phyloP scores from a whole-genome alignment of 2,329 filamentous ascomycete genomes.

The Periconia sp. region DNA sequence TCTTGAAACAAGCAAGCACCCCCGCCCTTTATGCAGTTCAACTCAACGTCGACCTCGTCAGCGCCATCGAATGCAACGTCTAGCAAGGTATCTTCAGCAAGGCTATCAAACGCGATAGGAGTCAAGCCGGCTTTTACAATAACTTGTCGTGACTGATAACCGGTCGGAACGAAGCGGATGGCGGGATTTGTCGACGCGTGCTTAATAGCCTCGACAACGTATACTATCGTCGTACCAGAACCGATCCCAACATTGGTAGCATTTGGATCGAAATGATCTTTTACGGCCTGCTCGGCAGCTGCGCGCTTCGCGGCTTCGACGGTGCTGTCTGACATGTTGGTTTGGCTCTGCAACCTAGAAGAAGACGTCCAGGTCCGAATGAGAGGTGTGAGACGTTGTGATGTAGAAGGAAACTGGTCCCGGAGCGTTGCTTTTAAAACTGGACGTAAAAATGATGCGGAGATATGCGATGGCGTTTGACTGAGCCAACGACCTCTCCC shows the following conservation, averaged over 20 bases:
- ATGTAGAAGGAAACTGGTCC: background rate
- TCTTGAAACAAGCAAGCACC: constrained; percentile 98
- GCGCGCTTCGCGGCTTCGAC: constrained; percentile 74
- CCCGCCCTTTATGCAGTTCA: constrained; percentile 97
- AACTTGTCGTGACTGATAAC: constrained; percentile 84
- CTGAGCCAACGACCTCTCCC: background rate
- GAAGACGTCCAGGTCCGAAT: constrained; percentile 12
- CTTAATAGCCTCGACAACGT: constrained; percentile 79
- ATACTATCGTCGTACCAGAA: constrained; percentile 78
- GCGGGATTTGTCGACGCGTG: constrained; percentile 37
- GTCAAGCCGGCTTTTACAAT: constrained; percentile 78
- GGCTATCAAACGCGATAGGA: constrained; percentile 74
- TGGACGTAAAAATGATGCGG: constrained; percentile 6
- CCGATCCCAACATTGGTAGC: constrained; percentile 75
- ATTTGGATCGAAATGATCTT: constrained; percentile 65
- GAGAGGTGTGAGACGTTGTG: background rate
- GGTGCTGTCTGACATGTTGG: constrained; percentile 33
- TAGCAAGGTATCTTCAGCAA: constrained; percentile 66
- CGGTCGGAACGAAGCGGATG: constrained; percentile 90
- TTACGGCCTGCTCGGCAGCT: constrained; percentile 73
- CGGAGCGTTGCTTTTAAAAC: background rate
- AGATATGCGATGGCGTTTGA: background rate
- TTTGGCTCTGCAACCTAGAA: background rate
- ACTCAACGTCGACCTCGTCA: constrained; percentile 90
- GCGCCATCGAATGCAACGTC: constrained; percentile 96